A percentile compares a stretch with the other conserved stretches of the same genome.
Evolutionary conservation across 306 rosid genomes (phyloP).

Genomic region (Lagenaria siceraria): DNA sequence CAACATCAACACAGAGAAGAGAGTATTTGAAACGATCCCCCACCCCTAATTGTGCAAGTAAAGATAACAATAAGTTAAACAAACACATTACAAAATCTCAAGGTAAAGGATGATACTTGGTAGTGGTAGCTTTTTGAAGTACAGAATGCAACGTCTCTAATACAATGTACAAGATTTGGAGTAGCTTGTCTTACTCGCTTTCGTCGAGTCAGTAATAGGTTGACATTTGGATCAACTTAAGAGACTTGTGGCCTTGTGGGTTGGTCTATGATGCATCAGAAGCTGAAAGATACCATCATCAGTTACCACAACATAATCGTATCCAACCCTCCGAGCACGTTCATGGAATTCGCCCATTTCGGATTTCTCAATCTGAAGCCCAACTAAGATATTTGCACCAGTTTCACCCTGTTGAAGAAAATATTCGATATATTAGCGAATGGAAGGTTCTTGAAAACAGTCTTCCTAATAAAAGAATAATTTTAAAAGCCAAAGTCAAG

Average conservation of each 20-base stretch:
- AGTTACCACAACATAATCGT: constrained; percentile 58
- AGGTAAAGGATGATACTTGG: not conserved
- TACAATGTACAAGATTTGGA: constrained; percentile 6
- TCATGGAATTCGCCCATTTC: constrained; percentile 59
- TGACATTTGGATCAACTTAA: not conserved
- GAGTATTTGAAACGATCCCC: not conserved
- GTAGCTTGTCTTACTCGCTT: not conserved
- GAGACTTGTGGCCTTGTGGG: not conserved
- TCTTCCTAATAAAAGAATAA: not conserved
- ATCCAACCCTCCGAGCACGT: constrained; percentile 42
- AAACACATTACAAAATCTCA: not conserved
- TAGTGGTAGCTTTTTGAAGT: not conserved
- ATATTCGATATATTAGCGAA: not conserved
- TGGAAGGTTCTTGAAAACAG: not conserved
- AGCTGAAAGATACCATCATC: constrained; percentile 43
- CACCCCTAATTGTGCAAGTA: not conserved
- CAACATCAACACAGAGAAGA: not conserved
- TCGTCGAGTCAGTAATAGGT: not conserved
- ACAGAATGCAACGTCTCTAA: not conserved
- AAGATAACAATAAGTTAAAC: not conserved
- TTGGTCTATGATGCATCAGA: constrained; percentile 44
- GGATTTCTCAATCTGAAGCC: constrained; percentile 41
- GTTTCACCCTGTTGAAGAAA: constrained; percentile 57
- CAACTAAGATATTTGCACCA: constrained; percentile 83
- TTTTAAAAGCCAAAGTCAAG: not conserved